Percentiles rank a stretch among this genome's conserved stretches.
These are phyloP conservation scores for Trypanosoma conorhini DNA, from an alignment of 208 protist genomes.

Conservation along the genomic window DNA sequence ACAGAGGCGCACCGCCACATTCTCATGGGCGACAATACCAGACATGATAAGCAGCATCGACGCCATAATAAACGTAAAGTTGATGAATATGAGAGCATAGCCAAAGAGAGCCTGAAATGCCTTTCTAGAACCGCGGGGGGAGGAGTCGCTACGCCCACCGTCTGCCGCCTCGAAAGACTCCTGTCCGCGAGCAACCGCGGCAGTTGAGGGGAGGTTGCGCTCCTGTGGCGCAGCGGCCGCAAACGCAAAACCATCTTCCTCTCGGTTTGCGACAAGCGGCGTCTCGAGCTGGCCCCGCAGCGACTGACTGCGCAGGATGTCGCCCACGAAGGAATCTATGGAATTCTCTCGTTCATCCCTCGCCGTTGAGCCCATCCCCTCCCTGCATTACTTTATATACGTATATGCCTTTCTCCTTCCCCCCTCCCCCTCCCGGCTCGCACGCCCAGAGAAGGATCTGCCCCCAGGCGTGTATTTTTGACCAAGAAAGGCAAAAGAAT, in stretches of 20 bases:
- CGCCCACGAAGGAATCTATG: slow-evolving; percentile 26
- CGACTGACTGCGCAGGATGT: slow-evolving; percentile 4
- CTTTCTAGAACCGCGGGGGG: slow-evolving; percentile 1
- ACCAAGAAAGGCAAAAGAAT: too few relatives aligned
- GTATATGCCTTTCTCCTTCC: slow-evolving; percentile 16
- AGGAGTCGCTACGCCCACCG: not conserved
- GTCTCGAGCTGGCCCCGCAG: not conserved
- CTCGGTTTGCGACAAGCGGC: not conserved
- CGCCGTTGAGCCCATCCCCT: not conserved
- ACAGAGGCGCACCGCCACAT: slow-evolving; percentile 29
- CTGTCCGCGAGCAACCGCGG: not conserved
- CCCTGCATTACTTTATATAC: slow-evolving; percentile 5
- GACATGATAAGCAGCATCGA: slow-evolving; percentile 37
- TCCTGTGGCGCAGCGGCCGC: not conserved
- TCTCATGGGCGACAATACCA: slow-evolving; percentile 27
- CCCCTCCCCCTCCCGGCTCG: not conserved
- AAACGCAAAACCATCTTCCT: not conserved
- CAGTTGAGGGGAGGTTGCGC: not conserved
- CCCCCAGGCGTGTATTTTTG: too few relatives aligned
- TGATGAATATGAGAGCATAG: slow-evolving; percentile 36
- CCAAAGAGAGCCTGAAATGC: slow-evolving; percentile 24
- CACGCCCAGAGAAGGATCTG: too few relatives aligned
- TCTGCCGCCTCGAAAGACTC: not conserved
- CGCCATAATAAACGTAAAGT: slow-evolving; percentile 41
- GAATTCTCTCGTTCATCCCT: not conserved